phyloP scores from a whole-genome alignment of 306 rosid genomes.

The Trichosanthes truncata region DNA sequence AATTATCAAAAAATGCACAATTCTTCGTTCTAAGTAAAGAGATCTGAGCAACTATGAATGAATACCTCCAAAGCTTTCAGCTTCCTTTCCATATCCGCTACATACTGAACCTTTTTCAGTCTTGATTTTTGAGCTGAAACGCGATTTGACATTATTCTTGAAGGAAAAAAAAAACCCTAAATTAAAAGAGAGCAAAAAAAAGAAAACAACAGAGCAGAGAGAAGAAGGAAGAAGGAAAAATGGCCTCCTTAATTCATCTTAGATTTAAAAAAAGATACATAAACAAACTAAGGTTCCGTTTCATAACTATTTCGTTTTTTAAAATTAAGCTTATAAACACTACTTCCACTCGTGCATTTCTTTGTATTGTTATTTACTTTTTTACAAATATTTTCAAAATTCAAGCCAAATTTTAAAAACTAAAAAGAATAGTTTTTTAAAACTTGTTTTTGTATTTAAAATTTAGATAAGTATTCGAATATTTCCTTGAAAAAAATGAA shows the following conservation, averaged over 20 bases:
- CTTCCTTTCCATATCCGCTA: conserved; percentile 10
- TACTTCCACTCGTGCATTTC: no score
- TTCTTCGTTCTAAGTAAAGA: not conserved
- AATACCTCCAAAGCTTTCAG: conserved; percentile 26
- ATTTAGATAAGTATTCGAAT: no score
- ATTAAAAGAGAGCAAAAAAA: not conserved
- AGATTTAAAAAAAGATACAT: not conserved
- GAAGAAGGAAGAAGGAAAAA: not conserved
- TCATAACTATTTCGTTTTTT: no score
- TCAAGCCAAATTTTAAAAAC: no score
- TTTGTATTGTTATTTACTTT: no score
- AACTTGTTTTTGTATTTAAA: no score
- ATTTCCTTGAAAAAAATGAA: no score
- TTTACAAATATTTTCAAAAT: no score
- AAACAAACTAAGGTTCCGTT: no score
- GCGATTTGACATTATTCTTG: conserved; percentile 12
- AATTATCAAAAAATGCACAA: not conserved
- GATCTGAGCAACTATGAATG: not conserved
- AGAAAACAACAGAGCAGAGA: not conserved
- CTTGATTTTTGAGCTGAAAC: conserved; percentile 14
- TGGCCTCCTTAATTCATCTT: not conserved
- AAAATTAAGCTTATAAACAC: no score
- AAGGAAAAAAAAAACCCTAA: not conserved
- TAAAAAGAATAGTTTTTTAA: no score
- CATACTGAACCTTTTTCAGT: conserved; percentile 12